phyloP scores from a whole-genome alignment of 129 eudicot genomes.

The Chrysanthemum makinoi region DNA sequence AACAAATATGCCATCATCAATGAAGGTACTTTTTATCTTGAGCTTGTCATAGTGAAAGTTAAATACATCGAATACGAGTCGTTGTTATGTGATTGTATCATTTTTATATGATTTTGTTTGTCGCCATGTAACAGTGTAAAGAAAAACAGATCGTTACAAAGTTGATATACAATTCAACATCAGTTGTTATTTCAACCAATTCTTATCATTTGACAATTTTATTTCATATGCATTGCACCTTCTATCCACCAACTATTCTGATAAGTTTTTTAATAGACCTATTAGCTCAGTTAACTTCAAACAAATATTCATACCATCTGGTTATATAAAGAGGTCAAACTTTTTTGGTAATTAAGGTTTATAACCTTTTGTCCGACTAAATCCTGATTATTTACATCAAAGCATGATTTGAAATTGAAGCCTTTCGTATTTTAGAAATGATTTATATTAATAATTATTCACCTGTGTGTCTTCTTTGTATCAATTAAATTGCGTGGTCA shows the following conservation, averaged over 20 bases:
- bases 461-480: too few relatives aligned
- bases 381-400: too few relatives aligned
- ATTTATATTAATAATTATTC: too few relatives aligned
- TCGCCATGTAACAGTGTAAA: too few relatives aligned
- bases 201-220: neutral
- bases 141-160: too few relatives aligned
- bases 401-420: too few relatives aligned
- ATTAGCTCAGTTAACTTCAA: neutral
- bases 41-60: neutral
- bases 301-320: neutral
- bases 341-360: too few relatives aligned
- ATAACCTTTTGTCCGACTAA: too few relatives aligned
- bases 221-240: conserved; percentile 5
- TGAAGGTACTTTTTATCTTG: neutral
- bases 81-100: too few relatives aligned
- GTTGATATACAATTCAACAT: neutral
- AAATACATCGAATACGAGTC: neutral
- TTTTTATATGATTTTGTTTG: too few relatives aligned
- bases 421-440: too few relatives aligned
- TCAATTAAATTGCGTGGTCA: too few relatives aligned
- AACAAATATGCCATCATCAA: neutral
- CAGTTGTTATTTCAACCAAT: neutral
- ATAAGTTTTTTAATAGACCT: neutral
- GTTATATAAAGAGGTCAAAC: neutral
- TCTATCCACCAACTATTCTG: neutral